Evolutionary conservation across 108 stramenopile species (phyloP), one percentile per base, ranked within the genome.

Genomic region (Cylindrotheca fusiformis): DNA sequence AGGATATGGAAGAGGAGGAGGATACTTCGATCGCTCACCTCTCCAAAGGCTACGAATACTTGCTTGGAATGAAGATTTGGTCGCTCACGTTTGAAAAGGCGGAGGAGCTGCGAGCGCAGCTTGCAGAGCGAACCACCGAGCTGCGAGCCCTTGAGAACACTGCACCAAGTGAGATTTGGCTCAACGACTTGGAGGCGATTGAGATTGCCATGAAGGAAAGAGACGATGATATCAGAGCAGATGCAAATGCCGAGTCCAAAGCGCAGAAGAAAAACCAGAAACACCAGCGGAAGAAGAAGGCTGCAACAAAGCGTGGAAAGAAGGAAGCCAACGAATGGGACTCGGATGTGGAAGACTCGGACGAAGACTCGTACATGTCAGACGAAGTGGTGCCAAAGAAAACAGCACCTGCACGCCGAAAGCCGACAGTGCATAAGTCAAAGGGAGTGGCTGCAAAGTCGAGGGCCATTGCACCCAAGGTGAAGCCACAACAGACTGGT

Each of bases 31-130:
- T 72, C 50, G 63, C 77, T 31, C 76, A 83, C 28, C 81, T 97
- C 27, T 82, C 91, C 22, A 88, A 85, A 58, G 99, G 99, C 0
- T 99, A 98, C 72, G 96, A 99, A 67, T 99, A 99, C 80, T 81
- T 99, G 25, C 88, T 99, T 27, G 91, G 94, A 48, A 95, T 99
- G 98, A 96, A 96, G 69, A 80, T 99, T 55, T 98, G 97, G 98
- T 89, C 75, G 48, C 81, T 99, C n/a, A 99, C 99, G 0, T 80
- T 79, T 45, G 99, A 99, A 78, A 95, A 87, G 67, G 98, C 97
- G 6, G 81, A 89, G 41, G 76, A 95, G 55, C 87, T 99, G 46
- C 82, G 86, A 25, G 78, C 52, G 31, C 77, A 98, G 67, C 91
- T 93, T 30, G 83, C 60, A 33, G 91, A 82, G 49, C 96, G 97